These are phyloP conservation scores for Didymella lethalis DNA, from an alignment of 2,329 filamentous ascomycete species.

Conservation along the genomic window DNA sequence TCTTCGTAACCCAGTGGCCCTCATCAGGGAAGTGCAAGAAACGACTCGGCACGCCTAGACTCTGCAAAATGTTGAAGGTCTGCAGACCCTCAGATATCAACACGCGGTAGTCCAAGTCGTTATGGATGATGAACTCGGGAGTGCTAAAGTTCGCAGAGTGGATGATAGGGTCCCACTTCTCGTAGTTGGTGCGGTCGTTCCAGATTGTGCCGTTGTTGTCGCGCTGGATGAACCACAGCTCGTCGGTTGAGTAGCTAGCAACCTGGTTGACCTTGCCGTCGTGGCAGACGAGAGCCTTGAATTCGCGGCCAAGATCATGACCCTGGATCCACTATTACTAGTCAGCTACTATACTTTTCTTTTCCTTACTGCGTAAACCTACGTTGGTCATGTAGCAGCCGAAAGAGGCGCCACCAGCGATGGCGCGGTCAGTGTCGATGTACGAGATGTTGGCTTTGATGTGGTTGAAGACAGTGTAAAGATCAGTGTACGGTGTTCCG, in stretches of 20 bases:
- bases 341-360: no score
- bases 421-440: conserved; percentile 73
- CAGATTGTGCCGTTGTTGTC: conserved; percentile 53
- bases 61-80: conserved; percentile 86
- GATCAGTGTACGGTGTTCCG: conserved; percentile 80
- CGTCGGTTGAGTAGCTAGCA: conserved; percentile 58
- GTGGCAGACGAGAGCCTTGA: conserved; percentile 88
- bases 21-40: conserved; percentile 83
- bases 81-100: conserved; percentile 83
- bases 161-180: conserved; percentile 65
- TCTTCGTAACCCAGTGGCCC: conserved; percentile 83
- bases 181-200: conserved; percentile 58
- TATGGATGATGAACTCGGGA: conserved; percentile 89
- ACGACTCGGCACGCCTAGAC: conserved; percentile 75
- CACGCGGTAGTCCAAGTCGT: conserved; percentile 86
- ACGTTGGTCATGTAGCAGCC: conserved; percentile 60
- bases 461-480: conserved; percentile 80
- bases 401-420: conserved; percentile 71
- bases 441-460: conserved; percentile 71
- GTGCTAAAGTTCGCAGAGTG: conserved; percentile 76
- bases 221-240: conserved; percentile 61
- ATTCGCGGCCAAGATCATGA: conserved; percentile 79
- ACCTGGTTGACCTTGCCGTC: conserved; percentile 78
- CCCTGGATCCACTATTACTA: conserved; percentile 78
- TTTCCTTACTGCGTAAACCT: no score